Conservation (phyloP, 257 asterid species). For the Anisodus tanguticus region DNA sequence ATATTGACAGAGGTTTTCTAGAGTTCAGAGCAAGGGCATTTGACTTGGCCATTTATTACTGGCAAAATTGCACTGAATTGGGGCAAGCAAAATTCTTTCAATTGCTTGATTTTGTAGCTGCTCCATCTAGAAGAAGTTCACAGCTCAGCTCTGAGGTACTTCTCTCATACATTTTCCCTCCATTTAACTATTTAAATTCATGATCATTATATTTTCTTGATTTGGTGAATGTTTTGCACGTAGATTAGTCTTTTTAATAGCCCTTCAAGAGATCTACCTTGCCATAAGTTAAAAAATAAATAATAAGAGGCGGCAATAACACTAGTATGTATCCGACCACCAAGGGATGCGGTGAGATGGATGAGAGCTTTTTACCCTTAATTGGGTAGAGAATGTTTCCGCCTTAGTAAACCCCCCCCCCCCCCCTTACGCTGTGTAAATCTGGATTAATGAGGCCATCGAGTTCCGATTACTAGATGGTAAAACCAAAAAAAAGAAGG, state of each 20-base stretch:
- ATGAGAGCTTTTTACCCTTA: too few species aligned
- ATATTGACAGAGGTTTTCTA: constrained; percentile 62
- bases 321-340: too few species aligned
- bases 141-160: constrained; percentile 50
- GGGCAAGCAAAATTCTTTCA: constrained; percentile 70
- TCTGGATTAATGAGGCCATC: too few species aligned
- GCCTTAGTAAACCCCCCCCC: too few species aligned
- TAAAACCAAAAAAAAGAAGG: too few species aligned
- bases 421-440: too few species aligned
- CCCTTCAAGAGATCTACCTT: not conserved
- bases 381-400: too few species aligned
- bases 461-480: too few species aligned
- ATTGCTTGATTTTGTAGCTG: constrained; percentile 54
- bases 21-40: constrained; percentile 76
- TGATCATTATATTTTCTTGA: not conserved
- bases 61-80: constrained; percentile 79
- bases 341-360: too few species aligned
- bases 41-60: constrained; percentile 75
- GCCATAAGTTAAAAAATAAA: not conserved
- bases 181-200: not conserved
- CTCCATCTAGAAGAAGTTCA: constrained; percentile 51
- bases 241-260: not conserved
- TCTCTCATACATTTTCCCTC: not conserved
- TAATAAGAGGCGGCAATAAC: too few species aligned
- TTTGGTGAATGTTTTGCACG: not conserved